These are phyloP conservation scores for Xanthoconium separans DNA, from an alignment of 1,284 basidiomycete genomes.

Conservation along the genomic window DNA sequence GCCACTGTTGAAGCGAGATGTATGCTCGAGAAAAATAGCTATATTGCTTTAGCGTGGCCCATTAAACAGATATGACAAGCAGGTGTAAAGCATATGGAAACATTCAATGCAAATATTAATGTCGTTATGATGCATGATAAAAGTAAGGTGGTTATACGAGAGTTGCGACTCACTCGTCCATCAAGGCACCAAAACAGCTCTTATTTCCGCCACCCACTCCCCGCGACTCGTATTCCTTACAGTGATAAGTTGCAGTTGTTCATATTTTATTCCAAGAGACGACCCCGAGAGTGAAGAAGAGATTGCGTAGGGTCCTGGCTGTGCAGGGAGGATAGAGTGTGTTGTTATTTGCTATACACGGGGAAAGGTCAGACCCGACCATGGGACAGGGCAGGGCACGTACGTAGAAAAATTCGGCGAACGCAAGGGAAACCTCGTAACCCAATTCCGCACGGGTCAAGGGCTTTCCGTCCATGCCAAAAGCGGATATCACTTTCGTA, in stretches of 20 bases:
- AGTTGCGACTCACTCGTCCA: slow-evolving; percentile 13
- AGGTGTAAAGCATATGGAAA: background rate
- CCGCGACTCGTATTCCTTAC: slow-evolving; percentile 29
- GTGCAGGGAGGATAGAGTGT: slow-evolving; percentile 8
- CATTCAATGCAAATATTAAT: slow-evolving; percentile 3
- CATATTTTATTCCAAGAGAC: slow-evolving; percentile 22
- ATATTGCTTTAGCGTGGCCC: background rate
- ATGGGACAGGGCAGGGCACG: slow-evolving; percentile 5
- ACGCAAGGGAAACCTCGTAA: slow-evolving; percentile 31
- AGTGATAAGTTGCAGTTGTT: slow-evolving; percentile 24
- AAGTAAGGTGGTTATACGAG: background rate
- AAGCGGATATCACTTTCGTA: slow-evolving; percentile 24
- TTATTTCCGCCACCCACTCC: slow-evolving; percentile 29
- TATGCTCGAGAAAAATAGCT: background rate
- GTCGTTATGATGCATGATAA: slow-evolving; percentile 1
- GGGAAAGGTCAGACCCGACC: slow-evolving; percentile 3
- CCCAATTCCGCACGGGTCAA: slow-evolving; percentile 26
- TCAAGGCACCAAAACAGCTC: slow-evolving; percentile 21
- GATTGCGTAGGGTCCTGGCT: slow-evolving; percentile 24
- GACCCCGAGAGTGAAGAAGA: slow-evolving; percentile 11
- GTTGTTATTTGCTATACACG: slow-evolving; percentile 20
- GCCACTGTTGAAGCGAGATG: background rate
- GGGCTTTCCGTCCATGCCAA: slow-evolving; percentile 17
- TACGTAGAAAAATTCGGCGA: slow-evolving; percentile 32
- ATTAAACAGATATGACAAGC: slow-evolving; percentile 3